Evolutionary conservation across 306 rosid species (phyloP).

Genomic region (Senna tora): DNA sequence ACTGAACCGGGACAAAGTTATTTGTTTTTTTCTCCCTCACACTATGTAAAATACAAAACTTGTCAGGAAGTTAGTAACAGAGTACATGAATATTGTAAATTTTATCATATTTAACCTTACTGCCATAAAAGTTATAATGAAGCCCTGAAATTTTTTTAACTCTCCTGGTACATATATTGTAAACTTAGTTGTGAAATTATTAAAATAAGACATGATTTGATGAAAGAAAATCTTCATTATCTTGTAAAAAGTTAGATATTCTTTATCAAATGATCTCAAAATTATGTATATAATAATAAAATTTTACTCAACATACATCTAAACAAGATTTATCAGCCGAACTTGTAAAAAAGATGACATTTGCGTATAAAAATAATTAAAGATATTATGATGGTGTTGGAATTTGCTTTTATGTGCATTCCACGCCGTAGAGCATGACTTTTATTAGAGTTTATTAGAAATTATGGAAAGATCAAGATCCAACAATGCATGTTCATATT

Average conservation of each 20-base stretch:
- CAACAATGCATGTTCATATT: slow-evolving; percentile 37
- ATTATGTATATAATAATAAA: no score
- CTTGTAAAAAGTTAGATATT: no score
- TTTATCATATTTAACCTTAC: no score
- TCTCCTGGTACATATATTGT: no score
- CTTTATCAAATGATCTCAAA: no score
- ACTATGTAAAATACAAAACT: neutral
- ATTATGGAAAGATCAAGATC: slow-evolving; percentile 25
- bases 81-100: neutral
- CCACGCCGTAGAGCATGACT: slow-evolving; percentile 20
- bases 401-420: slow-evolving; percentile 2
- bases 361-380: no score
- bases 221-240: no score
- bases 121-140: neutral
- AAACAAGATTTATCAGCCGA: no score
- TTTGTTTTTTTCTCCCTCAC: neutral
- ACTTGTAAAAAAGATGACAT: no score
- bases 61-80: neutral
- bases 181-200: neutral
- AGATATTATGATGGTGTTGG: neutral
- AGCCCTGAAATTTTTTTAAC: neutral
- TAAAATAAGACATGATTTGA: no score
- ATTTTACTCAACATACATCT: no score
- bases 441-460: slow-evolving; percentile 4
- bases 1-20: neutral